Percentiles rank a stretch among this genome's conserved stretches.
Conservation (phyloP, 306 rosid species). For the Inga oerstediana region DNA sequence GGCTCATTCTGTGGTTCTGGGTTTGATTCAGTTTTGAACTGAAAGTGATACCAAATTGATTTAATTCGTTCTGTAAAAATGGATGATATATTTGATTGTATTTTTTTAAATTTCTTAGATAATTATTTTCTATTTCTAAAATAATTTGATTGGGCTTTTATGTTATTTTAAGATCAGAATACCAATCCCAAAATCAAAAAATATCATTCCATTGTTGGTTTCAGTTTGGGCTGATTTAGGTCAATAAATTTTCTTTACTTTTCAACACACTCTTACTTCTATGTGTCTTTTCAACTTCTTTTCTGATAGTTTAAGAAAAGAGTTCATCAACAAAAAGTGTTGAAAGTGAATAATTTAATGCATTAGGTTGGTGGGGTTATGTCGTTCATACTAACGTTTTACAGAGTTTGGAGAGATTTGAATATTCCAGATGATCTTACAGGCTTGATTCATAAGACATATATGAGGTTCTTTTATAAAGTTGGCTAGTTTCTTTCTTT, state of each 20-base stretch:
- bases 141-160: not conserved
- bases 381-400: slow-evolving; percentile 4
- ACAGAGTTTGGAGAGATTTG: slow-evolving; percentile 18
- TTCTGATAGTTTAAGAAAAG: slow-evolving; percentile 1
- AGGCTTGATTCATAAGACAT: not conserved
- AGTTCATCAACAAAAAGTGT: slow-evolving; percentile 20
- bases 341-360: slow-evolving; percentile 19
- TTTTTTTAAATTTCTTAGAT: not conserved
- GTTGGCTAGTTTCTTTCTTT: not conserved
- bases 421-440: slow-evolving; percentile 5
- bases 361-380: slow-evolving; percentile 18
- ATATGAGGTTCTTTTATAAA: not conserved
- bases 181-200: not conserved
- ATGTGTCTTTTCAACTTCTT: not conserved
- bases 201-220: not conserved
- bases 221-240: not conserved
- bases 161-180: not conserved
- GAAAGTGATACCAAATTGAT: not conserved
- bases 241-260: not conserved
- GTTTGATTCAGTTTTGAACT: not conserved
- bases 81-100: not conserved
- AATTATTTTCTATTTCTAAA: not conserved
- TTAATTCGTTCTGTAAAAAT: not conserved
- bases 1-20: not conserved
- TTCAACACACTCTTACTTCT: not conserved